Conservation (phyloP, 2,329 filamentous ascomycete genomes). For the Aureobasidium lini region DNA sequence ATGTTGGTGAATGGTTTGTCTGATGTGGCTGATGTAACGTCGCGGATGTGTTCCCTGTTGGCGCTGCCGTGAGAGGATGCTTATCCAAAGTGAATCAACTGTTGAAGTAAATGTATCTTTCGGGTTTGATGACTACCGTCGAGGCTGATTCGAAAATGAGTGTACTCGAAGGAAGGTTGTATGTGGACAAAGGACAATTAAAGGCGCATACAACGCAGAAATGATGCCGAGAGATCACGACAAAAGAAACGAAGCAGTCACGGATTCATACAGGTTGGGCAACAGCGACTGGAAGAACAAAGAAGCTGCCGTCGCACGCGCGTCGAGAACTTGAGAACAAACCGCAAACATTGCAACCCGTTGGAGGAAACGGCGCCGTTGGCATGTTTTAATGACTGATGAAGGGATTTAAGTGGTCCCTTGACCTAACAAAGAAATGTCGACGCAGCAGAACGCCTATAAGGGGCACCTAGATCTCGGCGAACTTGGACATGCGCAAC, state of each 20-base stretch:
- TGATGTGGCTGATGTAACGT: not conserved
- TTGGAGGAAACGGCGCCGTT: slow-evolving; percentile 1
- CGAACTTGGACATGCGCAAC: not conserved
- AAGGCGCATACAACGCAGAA: not conserved
- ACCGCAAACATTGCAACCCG: not conserved
- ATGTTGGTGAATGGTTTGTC: not conserved
- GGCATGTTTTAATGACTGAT: not conserved
- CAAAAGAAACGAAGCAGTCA: not conserved
- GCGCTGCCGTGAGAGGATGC: too few relatives aligned
- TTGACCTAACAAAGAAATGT: slow-evolving; percentile 1
- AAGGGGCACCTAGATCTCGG: not conserved
- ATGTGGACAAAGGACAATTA: not conserved
- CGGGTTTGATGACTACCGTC: slow-evolving; percentile 1
- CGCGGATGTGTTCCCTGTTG: not conserved
- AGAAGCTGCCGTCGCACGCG: not conserved
- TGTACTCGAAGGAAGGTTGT: not conserved
- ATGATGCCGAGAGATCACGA: not conserved
- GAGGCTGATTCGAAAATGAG: not conserved
- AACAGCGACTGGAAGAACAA: slow-evolving; percentile 8
- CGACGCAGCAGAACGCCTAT: not conserved
- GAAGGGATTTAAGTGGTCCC: not conserved
- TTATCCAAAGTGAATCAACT: not conserved
- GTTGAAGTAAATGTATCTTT: not conserved
- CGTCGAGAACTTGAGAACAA: not conserved
- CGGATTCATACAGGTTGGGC: not conserved